Conservation (phyloP, 164 flowering plant species). For the Magnolia sinica region DNA sequence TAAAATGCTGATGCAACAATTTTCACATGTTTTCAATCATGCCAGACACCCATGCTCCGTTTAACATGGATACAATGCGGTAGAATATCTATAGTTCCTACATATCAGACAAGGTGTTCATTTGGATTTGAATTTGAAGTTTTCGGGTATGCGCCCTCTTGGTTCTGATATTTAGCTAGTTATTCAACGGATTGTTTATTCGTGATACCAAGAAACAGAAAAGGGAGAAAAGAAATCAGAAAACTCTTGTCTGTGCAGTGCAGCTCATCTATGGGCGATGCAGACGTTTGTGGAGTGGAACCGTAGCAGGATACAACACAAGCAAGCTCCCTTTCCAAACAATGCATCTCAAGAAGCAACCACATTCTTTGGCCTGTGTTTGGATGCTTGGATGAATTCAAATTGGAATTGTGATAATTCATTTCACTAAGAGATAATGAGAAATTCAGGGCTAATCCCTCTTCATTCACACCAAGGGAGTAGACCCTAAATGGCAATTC, state of each 20-base stretch:
- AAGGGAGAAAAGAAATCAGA: neutral
- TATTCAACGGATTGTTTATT: neutral
- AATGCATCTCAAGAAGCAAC: neutral
- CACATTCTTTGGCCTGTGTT: neutral
- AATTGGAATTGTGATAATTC: no score
- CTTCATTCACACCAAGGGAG: neutral
- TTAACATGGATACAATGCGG: neutral
- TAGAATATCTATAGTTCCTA: neutral
- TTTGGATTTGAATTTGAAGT: neutral
- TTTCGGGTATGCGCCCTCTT: neutral
- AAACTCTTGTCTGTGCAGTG: neutral
- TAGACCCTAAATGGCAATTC: neutral
- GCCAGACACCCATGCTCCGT: neutral
- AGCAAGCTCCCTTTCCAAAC: neutral
- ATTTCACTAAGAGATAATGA: neutral
- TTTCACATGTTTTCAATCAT: neutral
- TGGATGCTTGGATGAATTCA: neutral
- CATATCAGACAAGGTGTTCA: neutral
- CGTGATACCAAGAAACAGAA: neutral
- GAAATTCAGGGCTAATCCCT: neutral
- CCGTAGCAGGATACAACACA: neutral
- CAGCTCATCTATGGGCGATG: neutral
- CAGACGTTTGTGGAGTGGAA: neutral
- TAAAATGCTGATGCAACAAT: neutral
- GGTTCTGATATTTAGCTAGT: neutral